These are phyloP conservation scores for Cornus kousa DNA, from an alignment of 148 eudicot genomes.

Conservation along the genomic window DNA sequence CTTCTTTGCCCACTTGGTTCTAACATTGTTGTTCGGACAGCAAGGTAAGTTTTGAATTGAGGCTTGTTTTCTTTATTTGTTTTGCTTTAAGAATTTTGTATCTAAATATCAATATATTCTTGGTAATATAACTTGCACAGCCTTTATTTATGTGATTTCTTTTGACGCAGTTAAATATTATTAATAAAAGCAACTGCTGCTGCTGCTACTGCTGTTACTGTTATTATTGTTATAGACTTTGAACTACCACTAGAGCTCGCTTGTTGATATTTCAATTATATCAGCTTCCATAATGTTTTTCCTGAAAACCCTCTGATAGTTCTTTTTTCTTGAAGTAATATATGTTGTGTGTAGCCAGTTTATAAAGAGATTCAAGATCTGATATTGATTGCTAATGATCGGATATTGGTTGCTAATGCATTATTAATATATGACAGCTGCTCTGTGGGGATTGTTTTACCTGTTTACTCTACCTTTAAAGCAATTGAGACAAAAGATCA, in stretches of 20 bases:
- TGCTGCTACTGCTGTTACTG: neutral
- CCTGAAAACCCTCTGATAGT: neutral
- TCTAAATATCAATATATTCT: neutral
- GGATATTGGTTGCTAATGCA: neutral
- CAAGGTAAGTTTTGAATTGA: slow-evolving; percentile 50
- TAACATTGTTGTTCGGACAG: slow-evolving; percentile 76
- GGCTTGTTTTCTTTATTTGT: neutral
- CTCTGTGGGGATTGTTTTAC: slow-evolving; percentile 64
- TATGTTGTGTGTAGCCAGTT: slow-evolving; percentile 2
- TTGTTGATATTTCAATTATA: neutral
- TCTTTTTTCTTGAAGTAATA: neutral
- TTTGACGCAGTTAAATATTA: neutral
- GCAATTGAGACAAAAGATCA: slow-evolving; percentile 76
- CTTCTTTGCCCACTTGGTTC: slow-evolving; percentile 78
- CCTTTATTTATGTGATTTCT: neutral
- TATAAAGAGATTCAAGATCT: neutral
- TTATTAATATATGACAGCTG: slow-evolving; percentile 35
- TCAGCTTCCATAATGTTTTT: neutral
- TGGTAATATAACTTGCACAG: neutral
- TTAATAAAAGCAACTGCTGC: neutral
- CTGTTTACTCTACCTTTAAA: slow-evolving; percentile 85
- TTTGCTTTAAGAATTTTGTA: neutral
- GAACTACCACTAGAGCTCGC: neutral
- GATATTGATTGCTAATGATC: neutral
- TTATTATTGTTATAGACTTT: neutral